Evolutionary conservation across 352 stramenopile genomes (phyloP), one percentile per base, ranked within the genome.

Genomic region (Peronospora farinosa): DNA sequence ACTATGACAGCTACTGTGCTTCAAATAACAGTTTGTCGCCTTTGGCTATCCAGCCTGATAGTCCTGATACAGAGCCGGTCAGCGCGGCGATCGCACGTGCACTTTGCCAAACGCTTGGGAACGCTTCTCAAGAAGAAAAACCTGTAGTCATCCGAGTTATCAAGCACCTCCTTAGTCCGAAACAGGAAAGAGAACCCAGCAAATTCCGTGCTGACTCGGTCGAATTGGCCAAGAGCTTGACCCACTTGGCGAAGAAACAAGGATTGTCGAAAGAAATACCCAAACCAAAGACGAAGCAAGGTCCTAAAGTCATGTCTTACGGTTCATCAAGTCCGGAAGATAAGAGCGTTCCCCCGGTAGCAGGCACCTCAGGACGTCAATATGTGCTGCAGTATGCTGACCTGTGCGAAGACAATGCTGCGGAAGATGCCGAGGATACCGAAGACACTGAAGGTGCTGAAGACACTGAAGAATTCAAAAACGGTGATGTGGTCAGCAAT

Each of bases 141-240:
- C 40, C 56, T 2, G 60, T 65, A 7, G 49, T 81, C 7, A 72
- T 79, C 45, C 69, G 51, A 11, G 69, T 87, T 7, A 77, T 84
- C 43, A 75, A 78, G 43, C 43, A 61, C n/a, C 41, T 88, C 37
- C 49, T 84, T 9, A 74, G 72, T 8, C 61, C 50, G 7, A 54
- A 60, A 16, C 39, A 60, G 31, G 54, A 55, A n/a, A 21, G 15
- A 5, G 16, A 46, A 2, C 47, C 45, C 19, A 55, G 19, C 3
- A 60, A 62, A 17, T 66, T 60, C 17, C 48, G 51, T 49, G 51
- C 61, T 27, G 36, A 63, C 28, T 48, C 40, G 10, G 21, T 16
- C 21, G 51, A 66, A 2, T 40, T 69, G 23, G 39, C 43, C 8
- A 57, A 51, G 36, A 60, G 44, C 28, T 35, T 66, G 39, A 36